A percentile compares a stretch with the other conserved stretches of the same genome.
Conservation (phyloP, 805 yeast species). For the Ogataea minuta region DNA sequence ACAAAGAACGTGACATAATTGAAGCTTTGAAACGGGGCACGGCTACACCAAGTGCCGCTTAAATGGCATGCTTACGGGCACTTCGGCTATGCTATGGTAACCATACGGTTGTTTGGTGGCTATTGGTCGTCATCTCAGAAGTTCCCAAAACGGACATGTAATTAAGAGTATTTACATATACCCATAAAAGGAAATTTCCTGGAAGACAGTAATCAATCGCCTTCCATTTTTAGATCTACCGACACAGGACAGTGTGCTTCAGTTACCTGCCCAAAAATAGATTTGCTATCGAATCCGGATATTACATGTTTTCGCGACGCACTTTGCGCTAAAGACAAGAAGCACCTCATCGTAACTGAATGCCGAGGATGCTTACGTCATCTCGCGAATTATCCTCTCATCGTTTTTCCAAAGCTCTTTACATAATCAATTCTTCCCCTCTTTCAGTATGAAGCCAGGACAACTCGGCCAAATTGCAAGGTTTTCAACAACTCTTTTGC, state of each 20-base stretch:
- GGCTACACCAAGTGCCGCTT: too few relatives aligned
- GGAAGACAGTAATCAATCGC: neutral
- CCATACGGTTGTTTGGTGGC: too few relatives aligned
- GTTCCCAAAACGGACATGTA: constrained; percentile 5
- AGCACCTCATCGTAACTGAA: too few relatives aligned
- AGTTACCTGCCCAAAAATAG: too few relatives aligned
- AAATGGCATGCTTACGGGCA: too few relatives aligned
- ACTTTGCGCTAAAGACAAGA: too few relatives aligned
- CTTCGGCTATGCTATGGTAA: too few relatives aligned
- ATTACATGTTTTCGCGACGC: too few relatives aligned
- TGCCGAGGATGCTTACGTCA: too few relatives aligned
- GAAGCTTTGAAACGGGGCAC: too few relatives aligned
- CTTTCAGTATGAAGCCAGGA: constrained; percentile 3
- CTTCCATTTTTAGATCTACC: neutral
- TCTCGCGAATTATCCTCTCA: too few relatives aligned
- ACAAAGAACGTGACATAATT: neutral
- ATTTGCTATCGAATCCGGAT: too few relatives aligned
- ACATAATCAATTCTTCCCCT: constrained; percentile 8
- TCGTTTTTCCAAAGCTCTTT: constrained; percentile 1
- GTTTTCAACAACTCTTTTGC: constrained; percentile 8
- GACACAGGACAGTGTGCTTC: neutral
- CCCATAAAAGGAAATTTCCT: neutral
- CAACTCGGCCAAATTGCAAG: constrained; percentile 2
- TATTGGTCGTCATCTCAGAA: neutral
- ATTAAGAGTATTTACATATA: constrained; percentile 1